Evolutionary conservation across 2,329 filamentous ascomycete species (phyloP), one percentile per base, ranked within the genome.

Genomic region (Parastagonospora nodorum): DNA sequence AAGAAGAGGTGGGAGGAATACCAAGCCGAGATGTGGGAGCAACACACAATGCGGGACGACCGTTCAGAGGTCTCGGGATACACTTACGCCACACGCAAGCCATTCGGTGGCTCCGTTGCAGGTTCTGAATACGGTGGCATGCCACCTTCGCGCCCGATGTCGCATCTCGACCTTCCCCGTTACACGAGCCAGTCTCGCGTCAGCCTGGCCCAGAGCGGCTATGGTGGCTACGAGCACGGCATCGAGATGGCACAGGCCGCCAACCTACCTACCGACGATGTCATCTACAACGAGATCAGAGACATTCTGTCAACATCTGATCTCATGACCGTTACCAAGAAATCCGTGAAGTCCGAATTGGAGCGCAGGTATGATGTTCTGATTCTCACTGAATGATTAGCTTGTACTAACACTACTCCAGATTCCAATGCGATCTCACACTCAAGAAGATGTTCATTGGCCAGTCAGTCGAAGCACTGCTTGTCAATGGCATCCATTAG

Each of bases 1-100:
- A 90, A 90, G 78, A 99, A 97, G 87, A 94, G 90, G 82, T 99
- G 94, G 94, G 94, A 99, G 74, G 94, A 99, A 68, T 99, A 97
- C 74, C 94, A 99, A 75, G 89, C 89, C 57, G 94, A 97, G 81
- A 86, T 99, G 38, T 99, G 93, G 94, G 94, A 99, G 70, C 88
- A 89, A 1, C 90, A 96, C 76, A 95, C 89, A n/a, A 88, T 88
- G 53, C 82, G 81, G 42, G 84, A 86, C 66, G 94, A 99, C 70
- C 79, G 86, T 19, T 96, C 92, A 8, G 93, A 97, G 74, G 78
- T 93, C 45, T 97, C 92, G n/a, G 93, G 93, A 50, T 89, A 90
- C 78, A 95, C 90, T 48, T 99, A 97, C 71, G 93, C 86, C 48
- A 99, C 94, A 56, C 96, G 95, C 77, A 67, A 64, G 29, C 71